These are phyloP conservation scores for Carallia pectinifolia DNA, from an alignment of 345 rosid species.

Conservation along the genomic window DNA sequence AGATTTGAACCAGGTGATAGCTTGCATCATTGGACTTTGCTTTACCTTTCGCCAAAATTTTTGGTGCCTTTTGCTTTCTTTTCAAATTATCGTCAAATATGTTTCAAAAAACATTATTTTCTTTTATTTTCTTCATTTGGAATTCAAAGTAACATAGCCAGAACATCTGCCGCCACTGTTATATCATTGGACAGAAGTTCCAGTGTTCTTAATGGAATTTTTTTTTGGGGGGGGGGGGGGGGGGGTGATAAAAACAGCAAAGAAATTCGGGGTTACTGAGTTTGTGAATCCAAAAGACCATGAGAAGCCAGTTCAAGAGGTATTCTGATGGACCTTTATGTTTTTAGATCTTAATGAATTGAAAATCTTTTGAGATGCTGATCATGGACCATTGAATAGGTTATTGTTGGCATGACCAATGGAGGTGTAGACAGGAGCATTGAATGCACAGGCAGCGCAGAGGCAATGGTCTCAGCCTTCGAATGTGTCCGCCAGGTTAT, in stretches of 20 bases:
- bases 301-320: conserved; percentile 44
- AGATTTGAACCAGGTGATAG: conserved; percentile 31
- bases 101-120: too few species aligned
- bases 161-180: not conserved
- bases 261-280: conserved; percentile 44
- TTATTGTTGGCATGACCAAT: conserved; percentile 65
- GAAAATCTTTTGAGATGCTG: not conserved
- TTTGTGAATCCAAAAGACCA: conserved; percentile 48
- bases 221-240: not conserved
- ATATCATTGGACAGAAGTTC: not conserved
- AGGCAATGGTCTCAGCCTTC: conserved; percentile 86
- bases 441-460: conserved; percentile 68
- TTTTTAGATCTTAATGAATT: not conserved
- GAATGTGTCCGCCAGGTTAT: conserved; percentile 83
- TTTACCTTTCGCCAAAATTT: not conserved
- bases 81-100: too few species aligned
- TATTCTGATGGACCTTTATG: not conserved
- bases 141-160: too few species aligned
- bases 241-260: conserved; percentile 23
- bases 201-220: not conserved
- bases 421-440: conserved; percentile 84
- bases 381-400: conserved; percentile 20
- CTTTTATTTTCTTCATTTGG: too few species aligned
- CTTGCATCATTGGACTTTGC: not conserved
- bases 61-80: too few species aligned